A percentile compares a stretch with the other conserved stretches of the same genome.
Conservation (phyloP, 805 yeast species). For the Saturnispora gosingensis region DNA sequence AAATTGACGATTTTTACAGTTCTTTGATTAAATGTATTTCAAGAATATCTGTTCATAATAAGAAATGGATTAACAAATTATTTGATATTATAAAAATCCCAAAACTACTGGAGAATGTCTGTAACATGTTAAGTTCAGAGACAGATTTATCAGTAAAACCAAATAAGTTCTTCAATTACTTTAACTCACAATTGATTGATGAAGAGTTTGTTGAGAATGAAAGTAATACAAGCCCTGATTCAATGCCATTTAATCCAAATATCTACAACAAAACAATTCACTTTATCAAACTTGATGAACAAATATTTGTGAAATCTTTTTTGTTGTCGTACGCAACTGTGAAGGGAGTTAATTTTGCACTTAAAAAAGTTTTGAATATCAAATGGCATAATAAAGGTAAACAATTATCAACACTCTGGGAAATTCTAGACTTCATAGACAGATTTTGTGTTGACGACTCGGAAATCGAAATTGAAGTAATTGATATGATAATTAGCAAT, state of each 20-base stretch:
- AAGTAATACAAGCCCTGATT: background rate
- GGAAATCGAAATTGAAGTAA: background rate
- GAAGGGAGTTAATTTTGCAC: conserved; percentile 1
- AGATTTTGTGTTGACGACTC: background rate
- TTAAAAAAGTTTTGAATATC: conserved; percentile 8
- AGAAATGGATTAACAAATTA: conserved; percentile 2
- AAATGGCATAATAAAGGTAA: conserved; percentile 2
- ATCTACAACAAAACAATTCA: conserved; percentile 7
- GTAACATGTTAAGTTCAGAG: conserved; percentile 2
- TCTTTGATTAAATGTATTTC: background rate
- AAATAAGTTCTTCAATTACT: background rate
- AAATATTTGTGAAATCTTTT: conserved; percentile 10
- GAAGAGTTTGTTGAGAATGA: background rate
- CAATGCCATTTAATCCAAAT: conserved; percentile 5
- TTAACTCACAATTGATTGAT: conserved; percentile 10
- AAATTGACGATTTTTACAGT: background rate
- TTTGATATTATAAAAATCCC: background rate
- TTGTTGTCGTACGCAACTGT: background rate
- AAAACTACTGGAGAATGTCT: conserved; percentile 1
- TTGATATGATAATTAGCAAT: conserved; percentile 11
- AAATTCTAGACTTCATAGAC: conserved; percentile 11
- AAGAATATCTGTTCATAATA: background rate
- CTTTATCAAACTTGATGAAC: conserved; percentile 11
- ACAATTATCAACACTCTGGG: conserved; percentile 12
- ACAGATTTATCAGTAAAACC: background rate